Percentiles rank a stretch among this genome's conserved stretches.
Conservation (phyloP, 768 basidiomycete genomes). For the Naganishia vaughanmartiniae region DNA sequence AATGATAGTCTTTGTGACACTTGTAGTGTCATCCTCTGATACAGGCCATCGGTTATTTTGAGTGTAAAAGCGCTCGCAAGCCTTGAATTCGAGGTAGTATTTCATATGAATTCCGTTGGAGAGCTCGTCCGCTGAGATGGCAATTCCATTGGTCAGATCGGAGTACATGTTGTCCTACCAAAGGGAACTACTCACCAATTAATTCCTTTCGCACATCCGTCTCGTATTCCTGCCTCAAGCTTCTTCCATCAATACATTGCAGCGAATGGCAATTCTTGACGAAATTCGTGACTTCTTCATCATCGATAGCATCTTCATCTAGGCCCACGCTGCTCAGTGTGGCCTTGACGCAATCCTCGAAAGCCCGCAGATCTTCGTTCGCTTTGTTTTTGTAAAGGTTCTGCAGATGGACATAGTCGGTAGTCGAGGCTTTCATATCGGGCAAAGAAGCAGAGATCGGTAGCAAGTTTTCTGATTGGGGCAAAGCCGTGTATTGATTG, state of each 20-base stretch:
- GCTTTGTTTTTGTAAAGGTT: slow-evolving; percentile 77
- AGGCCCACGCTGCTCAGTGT: slow-evolving; percentile 42
- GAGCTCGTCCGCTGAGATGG: slow-evolving; percentile 8
- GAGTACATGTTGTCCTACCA: not conserved
- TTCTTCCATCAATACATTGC: slow-evolving; percentile 50
- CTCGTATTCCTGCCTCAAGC: slow-evolving; percentile 42
- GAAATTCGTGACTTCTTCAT: slow-evolving; percentile 52
- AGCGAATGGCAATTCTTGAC: slow-evolving; percentile 53
- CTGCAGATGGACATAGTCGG: slow-evolving; percentile 77
- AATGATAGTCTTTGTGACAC: slow-evolving; percentile 11
- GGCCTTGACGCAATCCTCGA: slow-evolving; percentile 37
- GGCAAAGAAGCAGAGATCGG: slow-evolving; percentile 85
- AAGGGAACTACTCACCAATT: slow-evolving; percentile 40
- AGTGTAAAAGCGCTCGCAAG: slow-evolving; percentile 46
- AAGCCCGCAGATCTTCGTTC: slow-evolving; percentile 44
- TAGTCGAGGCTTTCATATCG: slow-evolving; percentile 92
- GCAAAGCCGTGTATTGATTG: slow-evolving; percentile 60
- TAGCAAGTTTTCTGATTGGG: slow-evolving; percentile 61
- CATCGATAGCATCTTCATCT: slow-evolving; percentile 40
- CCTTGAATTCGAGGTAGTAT: slow-evolving; percentile 50
- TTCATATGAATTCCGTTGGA: slow-evolving; percentile 23
- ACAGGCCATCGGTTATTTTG: slow-evolving; percentile 37
- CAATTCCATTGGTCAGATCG: not conserved
- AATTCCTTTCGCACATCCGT: slow-evolving; percentile 35
- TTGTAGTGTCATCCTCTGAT: slow-evolving; percentile 38